phyloP scores from a whole-genome alignment of 2,329 filamentous ascomycete genomes.

The Samsoniella hepiali region DNA sequence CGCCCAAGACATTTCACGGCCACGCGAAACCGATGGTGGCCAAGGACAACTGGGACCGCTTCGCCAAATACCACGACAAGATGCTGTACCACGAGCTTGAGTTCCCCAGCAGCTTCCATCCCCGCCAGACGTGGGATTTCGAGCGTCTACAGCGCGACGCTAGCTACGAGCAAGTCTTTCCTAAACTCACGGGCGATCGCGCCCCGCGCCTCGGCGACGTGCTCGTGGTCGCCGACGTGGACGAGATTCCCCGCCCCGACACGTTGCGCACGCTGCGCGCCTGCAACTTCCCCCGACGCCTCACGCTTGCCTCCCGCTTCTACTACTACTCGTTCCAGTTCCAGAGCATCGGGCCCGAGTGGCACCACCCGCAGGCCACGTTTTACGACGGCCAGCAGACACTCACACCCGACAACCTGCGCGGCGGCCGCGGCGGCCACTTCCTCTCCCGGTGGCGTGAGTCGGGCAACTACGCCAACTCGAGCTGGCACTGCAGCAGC shows the following conservation, averaged over 20 bases:
- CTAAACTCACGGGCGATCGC: constrained; percentile 40
- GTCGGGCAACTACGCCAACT: constrained; percentile 40
- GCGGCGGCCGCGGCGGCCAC: constrained; percentile 42
- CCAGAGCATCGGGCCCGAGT: constrained; percentile 39
- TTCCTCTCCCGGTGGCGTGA: constrained; percentile 9
- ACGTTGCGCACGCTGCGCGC: constrained; percentile 46
- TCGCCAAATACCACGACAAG: constrained; percentile 53
- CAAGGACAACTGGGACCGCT: constrained; percentile 49
- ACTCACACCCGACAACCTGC: constrained; percentile 51
- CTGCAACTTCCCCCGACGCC: constrained; percentile 51
- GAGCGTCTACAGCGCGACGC: constrained; percentile 54
- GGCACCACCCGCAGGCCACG: constrained; percentile 60
- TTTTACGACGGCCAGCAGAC: constrained; percentile 45
- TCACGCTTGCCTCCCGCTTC: constrained; percentile 50
- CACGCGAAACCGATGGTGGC: constrained; percentile 52
- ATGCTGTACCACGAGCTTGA: constrained; percentile 58
- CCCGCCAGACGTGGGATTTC: constrained; percentile 43
- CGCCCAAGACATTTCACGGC: constrained; percentile 56
- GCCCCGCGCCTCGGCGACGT: constrained; percentile 50
- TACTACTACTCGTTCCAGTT: constrained; percentile 60
- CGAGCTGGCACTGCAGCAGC: constrained; percentile 60
- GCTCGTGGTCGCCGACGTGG: constrained; percentile 57
- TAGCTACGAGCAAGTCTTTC: constrained; percentile 56
- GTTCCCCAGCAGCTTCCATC: constrained; percentile 41
- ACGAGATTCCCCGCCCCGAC: constrained; percentile 55